phyloP scores from a whole-genome alignment of 1,139 yeast species.

The Debaryomycetaceae sp. region DNA sequence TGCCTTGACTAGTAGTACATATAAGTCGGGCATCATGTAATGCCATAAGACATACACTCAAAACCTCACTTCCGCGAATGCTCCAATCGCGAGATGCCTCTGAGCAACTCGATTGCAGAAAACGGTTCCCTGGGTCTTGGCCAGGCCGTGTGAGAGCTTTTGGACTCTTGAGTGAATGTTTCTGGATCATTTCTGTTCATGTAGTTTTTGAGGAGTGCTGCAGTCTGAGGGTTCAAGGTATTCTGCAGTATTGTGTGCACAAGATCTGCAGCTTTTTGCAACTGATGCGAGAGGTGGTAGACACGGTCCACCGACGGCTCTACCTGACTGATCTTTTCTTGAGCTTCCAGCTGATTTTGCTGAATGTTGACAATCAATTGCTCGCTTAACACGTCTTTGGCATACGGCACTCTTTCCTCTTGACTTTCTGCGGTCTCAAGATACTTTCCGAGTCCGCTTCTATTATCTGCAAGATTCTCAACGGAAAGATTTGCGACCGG shows the following conservation, averaged over 20 bases:
- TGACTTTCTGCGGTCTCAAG: slow-evolving; percentile 5
- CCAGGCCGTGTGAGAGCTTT: slow-evolving; percentile 10
- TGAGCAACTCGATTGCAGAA: slow-evolving; percentile 17
- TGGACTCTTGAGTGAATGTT: slow-evolving; percentile 1
- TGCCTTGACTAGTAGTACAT: neutral
- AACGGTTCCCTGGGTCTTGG: slow-evolving; percentile 15
- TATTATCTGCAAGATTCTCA: slow-evolving; percentile 6
- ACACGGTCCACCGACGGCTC: slow-evolving; percentile 22
- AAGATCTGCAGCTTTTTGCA: slow-evolving; percentile 19
- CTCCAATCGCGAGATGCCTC: slow-evolving; percentile 18
- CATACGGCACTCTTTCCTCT: neutral
- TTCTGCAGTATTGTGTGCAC: slow-evolving; percentile 13
- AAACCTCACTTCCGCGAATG: slow-evolving; percentile 3
- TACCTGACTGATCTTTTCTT: slow-evolving; percentile 11
- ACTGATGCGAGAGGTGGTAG: slow-evolving; percentile 18
- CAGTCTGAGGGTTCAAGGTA: slow-evolving; percentile 15
- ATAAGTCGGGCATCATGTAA: neutral
- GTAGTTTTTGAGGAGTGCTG: slow-evolving; percentile 17
- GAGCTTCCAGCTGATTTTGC: slow-evolving; percentile 7
- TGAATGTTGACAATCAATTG: slow-evolving; percentile 8
- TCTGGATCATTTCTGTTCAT: slow-evolving; percentile 14
- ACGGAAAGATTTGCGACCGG: slow-evolving; percentile 15
- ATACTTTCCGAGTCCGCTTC: slow-evolving; percentile 10
- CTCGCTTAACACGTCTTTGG: slow-evolving; percentile 6
- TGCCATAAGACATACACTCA: neutral